phyloP scores from a whole-genome alignment of 371 early-diverging fungal genomes.

The Sporodiniella umbellata region DNA sequence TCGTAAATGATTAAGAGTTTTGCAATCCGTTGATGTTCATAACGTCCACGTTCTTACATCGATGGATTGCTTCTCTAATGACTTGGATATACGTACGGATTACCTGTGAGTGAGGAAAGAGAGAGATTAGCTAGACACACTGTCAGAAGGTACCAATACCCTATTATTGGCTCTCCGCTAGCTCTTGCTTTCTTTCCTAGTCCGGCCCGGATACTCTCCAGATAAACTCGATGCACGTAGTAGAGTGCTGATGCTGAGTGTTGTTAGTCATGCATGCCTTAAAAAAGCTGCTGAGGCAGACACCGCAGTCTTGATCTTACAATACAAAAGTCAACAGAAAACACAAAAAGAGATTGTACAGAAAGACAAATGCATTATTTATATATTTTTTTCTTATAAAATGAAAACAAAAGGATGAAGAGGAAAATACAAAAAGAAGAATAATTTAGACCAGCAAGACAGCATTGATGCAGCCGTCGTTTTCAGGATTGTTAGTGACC shows the following conservation, averaged over 20 bases:
- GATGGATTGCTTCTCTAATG: constrained; percentile 4
- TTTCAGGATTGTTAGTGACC: constrained; percentile 94
- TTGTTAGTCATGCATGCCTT: too few relatives aligned
- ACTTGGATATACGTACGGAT: constrained; percentile 24
- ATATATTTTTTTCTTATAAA: neutral
- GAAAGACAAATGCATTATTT: neutral
- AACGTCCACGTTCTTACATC: neutral
- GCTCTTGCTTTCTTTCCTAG: neutral
- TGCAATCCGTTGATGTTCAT: too few relatives aligned
- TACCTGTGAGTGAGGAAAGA: constrained; percentile 31
- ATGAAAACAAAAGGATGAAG: neutral
- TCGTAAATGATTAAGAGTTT: too few relatives aligned
- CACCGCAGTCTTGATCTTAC: too few relatives aligned
- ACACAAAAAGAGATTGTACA: neutral
- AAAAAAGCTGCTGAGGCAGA: too few relatives aligned
- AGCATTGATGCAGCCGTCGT: constrained; percentile 97
- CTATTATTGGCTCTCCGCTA: constrained; percentile 7
- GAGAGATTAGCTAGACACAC: constrained; percentile 17
- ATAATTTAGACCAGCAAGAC: constrained; percentile 82
- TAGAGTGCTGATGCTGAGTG: too few relatives aligned
- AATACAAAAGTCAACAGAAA: too few relatives aligned
- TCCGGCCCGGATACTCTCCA: neutral
- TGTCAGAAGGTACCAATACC: constrained; percentile 22
- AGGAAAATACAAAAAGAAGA: neutral
- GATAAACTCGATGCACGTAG: too few relatives aligned